A percentile compares a stretch with the other conserved stretches of the same genome.
phyloP scores from a whole-genome alignment of 2,329 filamentous ascomycete species.

The Pseudogymnoascus sp. region DNA sequence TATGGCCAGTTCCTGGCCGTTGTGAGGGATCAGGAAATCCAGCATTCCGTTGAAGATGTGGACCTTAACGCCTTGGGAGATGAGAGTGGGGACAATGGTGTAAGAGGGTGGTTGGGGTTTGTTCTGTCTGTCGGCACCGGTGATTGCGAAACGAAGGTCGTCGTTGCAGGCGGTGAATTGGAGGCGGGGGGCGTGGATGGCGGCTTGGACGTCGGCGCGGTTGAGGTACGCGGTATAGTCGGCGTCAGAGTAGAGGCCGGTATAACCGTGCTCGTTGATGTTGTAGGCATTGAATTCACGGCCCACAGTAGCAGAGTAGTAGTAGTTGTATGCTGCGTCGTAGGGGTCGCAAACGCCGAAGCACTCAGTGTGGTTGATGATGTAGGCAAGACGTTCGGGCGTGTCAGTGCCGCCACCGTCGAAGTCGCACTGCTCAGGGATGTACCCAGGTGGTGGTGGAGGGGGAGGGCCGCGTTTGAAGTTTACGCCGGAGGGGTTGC shows the following conservation, averaged over 20 bases:
- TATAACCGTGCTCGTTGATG: conserved; percentile 33
- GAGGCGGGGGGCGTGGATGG: conserved; percentile 49
- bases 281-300: conserved; percentile 48
- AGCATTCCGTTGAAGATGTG: conserved; percentile 53
- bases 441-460: background rate
- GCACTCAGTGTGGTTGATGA: conserved; percentile 7
- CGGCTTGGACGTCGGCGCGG: conserved; percentile 49
- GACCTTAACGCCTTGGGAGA: conserved; percentile 48
- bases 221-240: conserved; percentile 47
- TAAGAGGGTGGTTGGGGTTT: conserved; percentile 39
- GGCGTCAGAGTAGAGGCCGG: conserved; percentile 38
- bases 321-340: background rate
- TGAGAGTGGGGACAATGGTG: conserved; percentile 43
- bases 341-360: conserved; percentile 6
- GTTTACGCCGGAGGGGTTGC: background rate
- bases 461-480: background rate
- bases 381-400: background rate
- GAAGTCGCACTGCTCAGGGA: background rate
- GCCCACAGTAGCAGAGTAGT: background rate
- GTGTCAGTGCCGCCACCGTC: conserved; percentile 3
- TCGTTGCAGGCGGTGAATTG: conserved; percentile 37
- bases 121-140: conserved; percentile 29
- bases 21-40: conserved; percentile 49
- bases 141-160: conserved; percentile 37
- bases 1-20: conserved; percentile 45